Conservation (phyloP, 2,329 filamentous ascomycete genomes). For the Cladorrhinum sp. region DNA sequence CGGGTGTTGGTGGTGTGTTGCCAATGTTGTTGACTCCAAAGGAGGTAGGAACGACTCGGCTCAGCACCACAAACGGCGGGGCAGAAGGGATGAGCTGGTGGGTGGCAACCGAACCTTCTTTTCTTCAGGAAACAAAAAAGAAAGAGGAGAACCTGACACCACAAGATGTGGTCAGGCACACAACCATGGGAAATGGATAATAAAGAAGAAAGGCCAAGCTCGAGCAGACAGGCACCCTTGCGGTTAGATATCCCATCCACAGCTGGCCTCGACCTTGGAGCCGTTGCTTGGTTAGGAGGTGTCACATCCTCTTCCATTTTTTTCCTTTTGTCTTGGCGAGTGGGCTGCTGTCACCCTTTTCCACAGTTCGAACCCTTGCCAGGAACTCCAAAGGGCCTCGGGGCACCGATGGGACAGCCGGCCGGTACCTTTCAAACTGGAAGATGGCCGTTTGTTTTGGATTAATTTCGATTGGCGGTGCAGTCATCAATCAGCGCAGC, state of each 20-base stretch:
- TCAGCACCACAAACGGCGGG: not conserved
- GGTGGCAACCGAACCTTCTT: not conserved
- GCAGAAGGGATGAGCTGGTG: not conserved
- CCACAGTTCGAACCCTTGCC: conserved; percentile 6
- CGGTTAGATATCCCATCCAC: conserved; percentile 10
- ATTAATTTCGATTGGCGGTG: not conserved
- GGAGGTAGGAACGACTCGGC: no score
- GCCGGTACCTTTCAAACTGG: not conserved
- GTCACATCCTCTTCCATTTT: conserved; percentile 22
- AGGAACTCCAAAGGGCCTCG: not conserved
- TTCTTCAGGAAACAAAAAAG: not conserved
- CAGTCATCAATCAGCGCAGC: not conserved
- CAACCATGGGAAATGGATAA: not conserved
- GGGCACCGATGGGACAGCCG: conserved; percentile 8
- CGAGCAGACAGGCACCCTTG: conserved; percentile 2
- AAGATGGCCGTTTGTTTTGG: not conserved
- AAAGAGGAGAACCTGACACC: not conserved
- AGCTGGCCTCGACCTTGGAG: not conserved
- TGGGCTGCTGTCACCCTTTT: conserved; percentile 18
- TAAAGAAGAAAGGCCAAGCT: conserved; percentile 6
- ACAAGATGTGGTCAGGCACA: not conserved
- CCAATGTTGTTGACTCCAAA: no score
- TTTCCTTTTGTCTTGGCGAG: conserved; percentile 21
- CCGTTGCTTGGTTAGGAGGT: conserved; percentile 2
- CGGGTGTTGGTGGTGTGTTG: not conserved